These are phyloP conservation scores for Kwoniella mangroviensis DNA, from an alignment of 768 basidiomycete species.

Conservation along the genomic window DNA sequence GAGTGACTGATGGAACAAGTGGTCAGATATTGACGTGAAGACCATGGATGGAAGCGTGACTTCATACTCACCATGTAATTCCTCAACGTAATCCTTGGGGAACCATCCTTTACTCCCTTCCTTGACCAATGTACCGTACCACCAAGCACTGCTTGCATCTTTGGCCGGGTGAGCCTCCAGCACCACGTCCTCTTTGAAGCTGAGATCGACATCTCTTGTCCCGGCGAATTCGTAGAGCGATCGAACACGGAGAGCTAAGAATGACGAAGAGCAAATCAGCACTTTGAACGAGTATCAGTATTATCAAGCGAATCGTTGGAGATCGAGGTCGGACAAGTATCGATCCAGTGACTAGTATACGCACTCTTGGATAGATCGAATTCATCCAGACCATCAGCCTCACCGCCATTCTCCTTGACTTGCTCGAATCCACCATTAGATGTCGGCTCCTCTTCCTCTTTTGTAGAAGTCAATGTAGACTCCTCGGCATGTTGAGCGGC, in stretches of 20 bases:
- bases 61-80: constrained; percentile 67
- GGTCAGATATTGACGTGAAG: constrained; percentile 15
- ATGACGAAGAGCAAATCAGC: background rate
- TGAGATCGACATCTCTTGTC: constrained; percentile 84
- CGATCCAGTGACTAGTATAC: constrained; percentile 17
- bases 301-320: too few species aligned
- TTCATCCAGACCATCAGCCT: constrained; percentile 55
- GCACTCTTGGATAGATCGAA: constrained; percentile 57
- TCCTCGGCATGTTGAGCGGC: constrained; percentile 56
- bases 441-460: constrained; percentile 64
- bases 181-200: constrained; percentile 78
- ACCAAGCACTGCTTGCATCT: constrained; percentile 81
- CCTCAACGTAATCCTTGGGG: constrained; percentile 85
- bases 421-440: constrained; percentile 20
- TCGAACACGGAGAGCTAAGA: constrained; percentile 72
- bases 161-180: constrained; percentile 84
- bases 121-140: constrained; percentile 75
- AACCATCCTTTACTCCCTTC: constrained; percentile 80
- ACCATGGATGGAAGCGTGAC: background rate
- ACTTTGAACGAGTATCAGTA: background rate
- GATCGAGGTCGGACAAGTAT: background rate
- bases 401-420: constrained; percentile 20
- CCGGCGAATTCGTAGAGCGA: constrained; percentile 84
- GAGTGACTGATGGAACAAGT: constrained; percentile 59
- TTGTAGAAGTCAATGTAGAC: constrained; percentile 59